These are phyloP conservation scores for Malus hybrid DNA, from an alignment of 331 rosid species.

Conservation along the genomic window DNA sequence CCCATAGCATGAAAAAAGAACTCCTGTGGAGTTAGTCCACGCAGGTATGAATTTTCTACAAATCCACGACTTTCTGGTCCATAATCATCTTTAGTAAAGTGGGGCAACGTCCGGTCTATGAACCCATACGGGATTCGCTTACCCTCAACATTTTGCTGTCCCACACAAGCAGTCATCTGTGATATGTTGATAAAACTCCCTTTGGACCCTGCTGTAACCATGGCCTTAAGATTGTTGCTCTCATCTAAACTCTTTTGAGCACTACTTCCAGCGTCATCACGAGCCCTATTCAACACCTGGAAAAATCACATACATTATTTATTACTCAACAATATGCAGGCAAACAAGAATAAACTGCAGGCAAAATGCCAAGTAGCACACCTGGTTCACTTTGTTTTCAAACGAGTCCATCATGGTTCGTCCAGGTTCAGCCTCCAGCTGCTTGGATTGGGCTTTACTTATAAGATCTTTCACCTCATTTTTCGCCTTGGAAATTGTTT, in stretches of 20 bases:
- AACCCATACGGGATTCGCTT: conserved; percentile 98
- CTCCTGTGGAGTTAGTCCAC: conserved; percentile 98
- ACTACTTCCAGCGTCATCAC: conserved; percentile 97
- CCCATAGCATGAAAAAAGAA: conserved; percentile 99
- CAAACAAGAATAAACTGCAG: neutral
- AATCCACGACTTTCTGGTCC: conserved; percentile 99
- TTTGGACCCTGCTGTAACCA: conserved; percentile 99
- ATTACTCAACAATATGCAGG: neutral
- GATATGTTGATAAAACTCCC: conserved; percentile 99
- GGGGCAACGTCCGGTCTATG: conserved; percentile 90
- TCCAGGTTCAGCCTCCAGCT: conserved; percentile 91
- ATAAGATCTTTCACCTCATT: conserved; percentile 86
- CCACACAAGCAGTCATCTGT: conserved; percentile 99
- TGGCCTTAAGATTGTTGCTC: conserved; percentile 95
- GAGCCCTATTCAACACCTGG: conserved; percentile 82
- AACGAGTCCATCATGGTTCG: conserved; percentile 95
- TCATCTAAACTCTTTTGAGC: conserved; percentile 94
- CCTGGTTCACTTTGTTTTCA: conserved; percentile 97
- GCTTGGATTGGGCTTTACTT: conserved; percentile 73
- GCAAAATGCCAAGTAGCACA: conserved; percentile 10
- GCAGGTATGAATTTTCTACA: conserved; percentile 94
- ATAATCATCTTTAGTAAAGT: conserved; percentile 89
- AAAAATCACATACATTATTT: conserved; percentile 2
- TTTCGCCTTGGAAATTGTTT: conserved; percentile 79
- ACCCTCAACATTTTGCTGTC: conserved; percentile 99